Percentiles rank a stretch among this genome's conserved stretches.
phyloP scores from a whole-genome alignment of 371 early-diverging fungal genomes.

The Mortierella sp. region DNA sequence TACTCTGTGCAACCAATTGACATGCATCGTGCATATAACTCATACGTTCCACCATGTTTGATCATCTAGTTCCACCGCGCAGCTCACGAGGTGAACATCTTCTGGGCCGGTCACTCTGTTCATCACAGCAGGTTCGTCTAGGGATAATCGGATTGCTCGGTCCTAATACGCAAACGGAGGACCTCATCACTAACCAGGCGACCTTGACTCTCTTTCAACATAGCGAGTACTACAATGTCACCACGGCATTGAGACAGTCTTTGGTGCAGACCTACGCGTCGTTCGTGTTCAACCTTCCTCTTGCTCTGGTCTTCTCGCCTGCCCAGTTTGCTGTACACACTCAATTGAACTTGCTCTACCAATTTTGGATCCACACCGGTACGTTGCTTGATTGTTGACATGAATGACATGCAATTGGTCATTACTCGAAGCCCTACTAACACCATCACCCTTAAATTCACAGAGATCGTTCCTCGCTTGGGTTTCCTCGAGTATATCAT shows the following conservation, averaged over 20 bases:
- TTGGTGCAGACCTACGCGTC: constrained; percentile 60
- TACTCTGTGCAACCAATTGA: too few species aligned
- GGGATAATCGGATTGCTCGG: too few species aligned
- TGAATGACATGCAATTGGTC: too few species aligned
- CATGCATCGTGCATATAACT: too few species aligned
- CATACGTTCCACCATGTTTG: too few species aligned
- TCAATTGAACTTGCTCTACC: constrained; percentile 62
- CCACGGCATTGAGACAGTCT: constrained; percentile 64
- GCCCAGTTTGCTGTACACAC: constrained; percentile 60
- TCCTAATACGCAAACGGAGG: too few species aligned
- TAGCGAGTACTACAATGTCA: constrained; percentile 65
- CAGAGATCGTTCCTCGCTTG: constrained; percentile 56
- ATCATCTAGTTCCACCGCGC: constrained; percentile 60
- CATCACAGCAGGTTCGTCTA: constrained; percentile 54
- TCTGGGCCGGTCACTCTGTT: constrained; percentile 64
- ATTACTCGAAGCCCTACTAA: too few species aligned
- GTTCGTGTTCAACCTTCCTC: constrained; percentile 50
- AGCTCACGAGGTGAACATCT: constrained; percentile 66
- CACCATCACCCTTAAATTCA: too few species aligned
- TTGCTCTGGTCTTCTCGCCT: constrained; percentile 61
- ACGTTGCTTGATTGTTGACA: background rate
- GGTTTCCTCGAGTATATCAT: constrained; percentile 67
- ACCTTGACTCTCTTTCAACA: background rate
- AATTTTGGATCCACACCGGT: constrained; percentile 61
- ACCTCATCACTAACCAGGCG: too few species aligned